Evolutionary conservation across 2,329 filamentous ascomycete species (phyloP).

Genomic region (Paecilomyces formosus): DNA sequence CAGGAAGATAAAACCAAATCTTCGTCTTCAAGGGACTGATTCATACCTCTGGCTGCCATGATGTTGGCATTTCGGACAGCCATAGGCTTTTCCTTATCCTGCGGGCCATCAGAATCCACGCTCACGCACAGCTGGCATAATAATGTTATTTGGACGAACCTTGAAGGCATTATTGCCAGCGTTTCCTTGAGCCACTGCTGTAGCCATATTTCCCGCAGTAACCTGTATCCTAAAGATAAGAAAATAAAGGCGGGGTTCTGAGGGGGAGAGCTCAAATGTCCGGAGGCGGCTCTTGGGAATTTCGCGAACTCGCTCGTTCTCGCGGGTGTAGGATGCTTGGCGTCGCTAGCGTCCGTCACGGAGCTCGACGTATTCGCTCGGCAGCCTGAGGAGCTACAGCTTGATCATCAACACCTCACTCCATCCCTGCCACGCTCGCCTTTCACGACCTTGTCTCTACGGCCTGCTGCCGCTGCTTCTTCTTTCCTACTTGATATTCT

Average conservation of each 20-base stretch:
- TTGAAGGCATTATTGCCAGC: constrained; percentile 61
- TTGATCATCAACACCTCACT: constrained; percentile 12
- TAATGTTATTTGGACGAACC: constrained; percentile 32
- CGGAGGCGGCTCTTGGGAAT: constrained; percentile 22
- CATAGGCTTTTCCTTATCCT: constrained; percentile 96
- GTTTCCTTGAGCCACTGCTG: constrained; percentile 38
- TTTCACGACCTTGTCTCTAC: not conserved
- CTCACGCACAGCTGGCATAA: constrained; percentile 6
- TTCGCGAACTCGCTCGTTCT: constrained; percentile 26
- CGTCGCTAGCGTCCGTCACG: constrained; percentile 27
- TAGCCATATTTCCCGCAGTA: constrained; percentile 41
- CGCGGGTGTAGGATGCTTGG: constrained; percentile 29
- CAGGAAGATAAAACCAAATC: not conserved
- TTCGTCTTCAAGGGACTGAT: constrained; percentile 1
- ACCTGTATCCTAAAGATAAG: constrained; percentile 12
- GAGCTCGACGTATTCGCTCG: constrained; percentile 23
- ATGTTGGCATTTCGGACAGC: constrained; percentile 96
- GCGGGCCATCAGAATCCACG: constrained; percentile 32
- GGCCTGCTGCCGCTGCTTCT: not conserved
- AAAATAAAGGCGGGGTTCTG: constrained; percentile 16
- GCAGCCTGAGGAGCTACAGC: constrained; percentile 18
- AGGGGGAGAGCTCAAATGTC: constrained; percentile 13
- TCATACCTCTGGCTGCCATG: constrained; percentile 82
- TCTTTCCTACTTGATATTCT: constrained; percentile 5
- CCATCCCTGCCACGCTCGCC: constrained; percentile 11